A percentile compares a stretch with the other conserved stretches of the same genome.
Evolutionary conservation across 2,329 filamentous ascomycete species (phyloP).

Genomic region (Neoscytalidium dimidiatum): DNA sequence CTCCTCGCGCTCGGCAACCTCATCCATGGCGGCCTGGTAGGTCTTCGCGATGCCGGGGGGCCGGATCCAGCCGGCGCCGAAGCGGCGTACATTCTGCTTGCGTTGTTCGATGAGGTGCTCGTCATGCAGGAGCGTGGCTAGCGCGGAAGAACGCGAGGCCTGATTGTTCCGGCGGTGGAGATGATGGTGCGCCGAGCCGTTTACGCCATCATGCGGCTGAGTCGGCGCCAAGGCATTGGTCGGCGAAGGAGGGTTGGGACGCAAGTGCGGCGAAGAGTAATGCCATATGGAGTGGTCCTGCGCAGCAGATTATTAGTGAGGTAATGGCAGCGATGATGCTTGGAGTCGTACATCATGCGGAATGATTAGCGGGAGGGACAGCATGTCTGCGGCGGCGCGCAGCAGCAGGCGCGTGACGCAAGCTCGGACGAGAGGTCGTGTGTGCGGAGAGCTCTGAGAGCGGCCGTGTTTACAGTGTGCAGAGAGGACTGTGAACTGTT

Average conservation of each 20-base stretch:
- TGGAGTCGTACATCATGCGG: constrained; percentile 28
- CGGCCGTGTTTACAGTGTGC: constrained; percentile 1
- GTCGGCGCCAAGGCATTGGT: constrained; percentile 26
- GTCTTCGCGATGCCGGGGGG: constrained; percentile 89
- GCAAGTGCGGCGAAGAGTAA: constrained; percentile 10
- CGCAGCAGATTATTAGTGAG: not conserved
- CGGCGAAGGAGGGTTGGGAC: constrained; percentile 26
- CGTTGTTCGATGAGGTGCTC: constrained; percentile 76
- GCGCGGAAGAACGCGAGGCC: constrained; percentile 56
- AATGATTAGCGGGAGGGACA: constrained; percentile 31
- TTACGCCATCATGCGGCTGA: constrained; percentile 24
- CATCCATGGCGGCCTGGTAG: constrained; percentile 84
- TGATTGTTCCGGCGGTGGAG: constrained; percentile 32
- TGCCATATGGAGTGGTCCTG: constrained; percentile 20
- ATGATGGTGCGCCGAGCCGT: constrained; percentile 24
- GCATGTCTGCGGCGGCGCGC: constrained; percentile 22
- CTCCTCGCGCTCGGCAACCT: constrained; percentile 85
- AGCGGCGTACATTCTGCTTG: constrained; percentile 79
- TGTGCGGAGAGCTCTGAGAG: not conserved
- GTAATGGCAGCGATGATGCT: constrained; percentile 1
- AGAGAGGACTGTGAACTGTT: not conserved
- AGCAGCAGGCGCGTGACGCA: constrained; percentile 2
- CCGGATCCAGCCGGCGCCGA: constrained; percentile 86
- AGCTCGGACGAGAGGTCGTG: not conserved
- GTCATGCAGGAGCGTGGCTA: constrained; percentile 72